phyloP scores from a whole-genome alignment of 2,329 filamentous ascomycete genomes.

The Cadophora sp. region DNA sequence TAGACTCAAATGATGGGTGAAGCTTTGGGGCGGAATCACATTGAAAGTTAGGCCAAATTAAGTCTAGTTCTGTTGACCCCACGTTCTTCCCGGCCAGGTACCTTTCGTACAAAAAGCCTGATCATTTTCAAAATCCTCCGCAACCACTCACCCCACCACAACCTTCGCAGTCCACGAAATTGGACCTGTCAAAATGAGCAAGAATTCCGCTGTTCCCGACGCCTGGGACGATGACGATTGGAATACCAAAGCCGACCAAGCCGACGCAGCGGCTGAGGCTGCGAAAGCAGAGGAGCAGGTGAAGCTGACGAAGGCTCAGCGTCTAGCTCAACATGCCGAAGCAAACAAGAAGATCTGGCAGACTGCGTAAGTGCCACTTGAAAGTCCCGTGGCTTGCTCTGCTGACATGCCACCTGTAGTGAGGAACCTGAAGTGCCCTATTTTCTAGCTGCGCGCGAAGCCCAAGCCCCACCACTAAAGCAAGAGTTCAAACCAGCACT shows the following conservation, averaged over 20 bases:
- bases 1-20: too few species aligned
- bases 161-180: not conserved
- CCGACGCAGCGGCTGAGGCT: constrained; percentile 39
- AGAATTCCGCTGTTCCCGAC: constrained; percentile 63
- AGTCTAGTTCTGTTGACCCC: not conserved
- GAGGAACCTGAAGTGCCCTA: constrained; percentile 78
- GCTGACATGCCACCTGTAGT: constrained; percentile 26
- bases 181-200: constrained; percentile 36
- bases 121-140: not conserved
- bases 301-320: constrained; percentile 74
- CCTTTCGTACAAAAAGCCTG: not conserved
- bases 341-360: constrained; percentile 88
- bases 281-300: constrained; percentile 35
- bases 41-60: not conserved
- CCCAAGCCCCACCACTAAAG: constrained; percentile 64
- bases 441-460: constrained; percentile 72
- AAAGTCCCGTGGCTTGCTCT: not conserved
- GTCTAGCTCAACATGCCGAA: constrained; percentile 80
- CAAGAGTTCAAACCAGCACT: constrained; percentile 81
- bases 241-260: constrained; percentile 76
- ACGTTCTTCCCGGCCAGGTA: constrained; percentile 2
- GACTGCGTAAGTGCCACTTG: constrained; percentile 68
- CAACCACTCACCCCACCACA: not conserved
- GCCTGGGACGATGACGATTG: constrained; percentile 88
- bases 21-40: not conserved